Conservation (phyloP, 257 asterid species). For the Lithospermum erythrorhizon region DNA sequence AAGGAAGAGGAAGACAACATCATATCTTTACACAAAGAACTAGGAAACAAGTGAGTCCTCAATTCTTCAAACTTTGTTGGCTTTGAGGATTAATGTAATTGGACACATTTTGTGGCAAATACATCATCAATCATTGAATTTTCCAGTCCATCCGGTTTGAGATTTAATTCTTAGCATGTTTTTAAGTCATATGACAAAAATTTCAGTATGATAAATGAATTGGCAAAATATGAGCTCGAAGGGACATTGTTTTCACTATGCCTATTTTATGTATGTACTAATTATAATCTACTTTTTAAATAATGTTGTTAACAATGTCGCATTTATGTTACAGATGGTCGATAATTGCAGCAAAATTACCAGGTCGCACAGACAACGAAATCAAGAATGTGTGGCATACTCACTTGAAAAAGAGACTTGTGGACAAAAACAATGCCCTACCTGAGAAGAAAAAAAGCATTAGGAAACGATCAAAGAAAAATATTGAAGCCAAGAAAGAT, state of each 20-base stretch:
- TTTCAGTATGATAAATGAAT: no score
- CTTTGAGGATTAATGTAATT: no score
- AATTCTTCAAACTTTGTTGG: no score
- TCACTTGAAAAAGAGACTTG: conserved; percentile 19
- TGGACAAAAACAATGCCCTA: neutral
- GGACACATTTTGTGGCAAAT: no score
- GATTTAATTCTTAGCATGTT: no score
- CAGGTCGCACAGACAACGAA: conserved; percentile 31
- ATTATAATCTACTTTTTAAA: no score
- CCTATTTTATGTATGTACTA: no score
- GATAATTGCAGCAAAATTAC: conserved; percentile 20
- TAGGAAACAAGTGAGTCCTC: neutral
- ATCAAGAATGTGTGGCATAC: conserved; percentile 31
- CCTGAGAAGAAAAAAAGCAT: neutral
- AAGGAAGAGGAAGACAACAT: neutral
- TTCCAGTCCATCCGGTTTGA: no score
- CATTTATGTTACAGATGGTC: conserved; percentile 21
- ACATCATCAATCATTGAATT: no score
- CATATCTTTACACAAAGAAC: neutral
- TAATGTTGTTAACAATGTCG: neutral
- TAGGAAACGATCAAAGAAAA: neutral
- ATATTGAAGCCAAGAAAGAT: neutral
- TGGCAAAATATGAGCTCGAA: no score
- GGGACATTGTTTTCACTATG: no score
- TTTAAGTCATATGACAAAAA: no score